Base-by-base conservation (phyloP, 495 filamentous ascomycete genomes). In the Xylaria grammica region DNA sequence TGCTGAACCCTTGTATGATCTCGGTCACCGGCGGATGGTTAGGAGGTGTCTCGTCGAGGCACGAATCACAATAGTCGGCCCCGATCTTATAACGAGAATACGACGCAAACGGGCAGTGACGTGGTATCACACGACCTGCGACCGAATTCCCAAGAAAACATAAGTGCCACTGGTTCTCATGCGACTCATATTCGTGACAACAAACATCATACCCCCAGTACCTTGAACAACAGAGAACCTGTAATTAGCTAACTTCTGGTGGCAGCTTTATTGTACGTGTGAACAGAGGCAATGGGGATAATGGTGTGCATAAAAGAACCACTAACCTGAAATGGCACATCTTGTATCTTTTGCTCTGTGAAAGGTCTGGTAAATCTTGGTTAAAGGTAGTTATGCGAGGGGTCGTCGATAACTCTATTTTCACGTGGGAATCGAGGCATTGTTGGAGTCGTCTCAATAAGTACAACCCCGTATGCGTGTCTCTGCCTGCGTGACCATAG, bases 251-350 rank as follows among this genome's bases (percentile, higher is more conserved):
- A 36, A 42, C 27, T 27, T 26, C 34, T 24, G 7, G 42, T 3
- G 48, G 34, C 13, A 19, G 42, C 17, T 34, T 22, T 27, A 34
- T 15, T 22, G 1, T 15, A 11, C 4, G 20, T 36, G 17, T 56
- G 19, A 29, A 24, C 11, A 34, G 19, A 48, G 42, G 19, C 2
- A 26, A 59, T 40, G 36, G 38, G 42, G 42, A 26, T 42, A 44
- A 10, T 29, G 27, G 10, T 15, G 19, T 24, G 32, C n/a, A 34
- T 32, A 17, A 9, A 32, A 32, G 27, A 13, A 22, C 5, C 44
- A 19, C 56, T 34, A 46, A 59, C 56, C 29, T 48, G 42, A 34
- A 59, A n/a, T 46, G 56, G 29, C 56, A 59, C 56, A 59, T 59
- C 0, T 46, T 59, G 42, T 32, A 30, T 44, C 24, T 29, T 3